A percentile compares a stretch with the other conserved stretches of the same genome.
Evolutionary conservation across 176 grass and related monocot genomes (phyloP).

Genomic region (Puya raimondii): DNA sequence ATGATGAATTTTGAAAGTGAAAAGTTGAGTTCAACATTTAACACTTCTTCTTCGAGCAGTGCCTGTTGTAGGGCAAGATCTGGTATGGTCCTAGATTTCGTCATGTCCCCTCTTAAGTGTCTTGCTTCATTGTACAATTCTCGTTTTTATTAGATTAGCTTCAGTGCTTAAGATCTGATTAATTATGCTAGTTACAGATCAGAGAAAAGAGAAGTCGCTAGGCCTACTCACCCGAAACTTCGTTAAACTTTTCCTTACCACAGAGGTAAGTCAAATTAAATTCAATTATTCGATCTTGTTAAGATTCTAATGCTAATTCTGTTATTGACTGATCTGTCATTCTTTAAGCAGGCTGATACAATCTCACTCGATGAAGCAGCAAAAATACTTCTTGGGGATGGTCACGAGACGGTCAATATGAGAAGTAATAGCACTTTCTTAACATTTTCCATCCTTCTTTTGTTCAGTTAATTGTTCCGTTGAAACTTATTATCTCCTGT

Average conservation of each 20-base stretch:
- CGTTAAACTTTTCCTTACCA: constrained; percentile 80
- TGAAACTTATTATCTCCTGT: not conserved
- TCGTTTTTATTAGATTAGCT: not conserved
- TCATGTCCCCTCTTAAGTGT: not conserved
- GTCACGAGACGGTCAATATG: constrained; percentile 63
- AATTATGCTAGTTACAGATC: constrained; percentile 27
- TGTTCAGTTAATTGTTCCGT: not conserved
- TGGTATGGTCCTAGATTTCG: constrained; percentile 28
- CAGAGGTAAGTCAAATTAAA: constrained; percentile 37
- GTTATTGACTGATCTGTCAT: not conserved
- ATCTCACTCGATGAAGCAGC: constrained; percentile 74
- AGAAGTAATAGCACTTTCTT: constrained; percentile 38
- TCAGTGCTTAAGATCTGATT: no score
- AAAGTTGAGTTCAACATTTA: constrained; percentile 28
- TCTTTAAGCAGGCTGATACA: constrained; percentile 38
- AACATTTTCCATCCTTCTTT: not conserved
- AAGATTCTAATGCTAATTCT: not conserved
- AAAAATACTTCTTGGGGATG: constrained; percentile 63
- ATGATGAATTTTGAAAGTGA: constrained; percentile 39
- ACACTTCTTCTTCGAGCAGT: constrained; percentile 16
- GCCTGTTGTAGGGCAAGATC: constrained; percentile 31
- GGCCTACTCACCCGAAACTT: constrained; percentile 89
- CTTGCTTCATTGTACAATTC: not conserved
- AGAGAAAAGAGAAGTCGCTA: constrained; percentile 82
- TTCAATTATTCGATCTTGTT: not conserved